Base-by-base conservation (phyloP, 2,329 filamentous ascomycete genomes). In the Phyllosticta citriasiana region DNA sequence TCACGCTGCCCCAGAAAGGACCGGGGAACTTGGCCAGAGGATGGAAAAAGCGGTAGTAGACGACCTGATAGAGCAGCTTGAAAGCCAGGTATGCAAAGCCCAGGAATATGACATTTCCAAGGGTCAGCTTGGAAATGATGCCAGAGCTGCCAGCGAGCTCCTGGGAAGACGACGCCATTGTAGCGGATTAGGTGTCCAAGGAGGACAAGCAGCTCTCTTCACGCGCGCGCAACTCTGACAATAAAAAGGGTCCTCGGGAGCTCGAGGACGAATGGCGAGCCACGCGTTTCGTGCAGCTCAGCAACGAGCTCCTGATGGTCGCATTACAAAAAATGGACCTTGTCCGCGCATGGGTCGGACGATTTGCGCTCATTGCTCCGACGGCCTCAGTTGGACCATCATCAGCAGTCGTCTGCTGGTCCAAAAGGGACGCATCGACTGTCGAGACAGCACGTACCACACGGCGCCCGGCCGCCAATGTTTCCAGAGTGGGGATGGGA, bases 1-100 rank as follows among this genome's bases (percentile, higher is more conserved):
- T 82, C 16, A 83, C 78, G 57, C 75, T 76, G 26, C 73, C 80
- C 78, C 79, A 82, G 65, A 83, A 83, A 0, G 79, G 79, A 2
- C 82, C 82, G 0, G 81, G 81, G 64, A 82, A 83, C 33, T 74
- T 73, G 19, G 75, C 69, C 4, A 84, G 70, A 10, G 81, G 80
- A 63, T 83, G 80, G 57, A 82, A 80, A 70, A 79, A 80, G 40
- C 68, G 67, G 63, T 77, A 76, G 65, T 77, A 72, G 27, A 77
- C 64, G 33, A 77, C 71, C 62, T 77, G 75, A 60, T 70, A 71
- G 14, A 67, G 53, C 25, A 70, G 52, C n/a, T 50, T 57, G 63
- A 60, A 61, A 26, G 55, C 51, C 40, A 66, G 27, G 27, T 63
- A 66, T 8, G 55, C 61, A 22, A 60, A 33, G 56, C 58, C 30